These are phyloP conservation scores for Diplodia mutila DNA, from an alignment of 2,329 filamentous ascomycete genomes.

Conservation along the genomic window DNA sequence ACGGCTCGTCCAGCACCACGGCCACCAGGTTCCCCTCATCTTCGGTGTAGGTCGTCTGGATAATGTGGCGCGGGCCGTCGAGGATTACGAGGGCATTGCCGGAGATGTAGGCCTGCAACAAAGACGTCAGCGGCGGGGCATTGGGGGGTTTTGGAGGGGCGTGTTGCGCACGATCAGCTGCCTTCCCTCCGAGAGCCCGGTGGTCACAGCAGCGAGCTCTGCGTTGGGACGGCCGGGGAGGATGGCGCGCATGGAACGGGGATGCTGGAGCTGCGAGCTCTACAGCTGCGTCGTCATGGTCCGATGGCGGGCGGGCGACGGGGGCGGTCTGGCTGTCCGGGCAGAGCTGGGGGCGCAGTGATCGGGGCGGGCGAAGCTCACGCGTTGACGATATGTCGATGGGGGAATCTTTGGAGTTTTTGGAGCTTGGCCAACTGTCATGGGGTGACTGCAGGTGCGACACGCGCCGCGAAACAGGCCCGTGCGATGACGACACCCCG, in stretches of 20 bases:
- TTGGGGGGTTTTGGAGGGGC: not conserved
- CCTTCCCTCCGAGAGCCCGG: slow-evolving; percentile 71
- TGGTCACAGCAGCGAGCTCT: slow-evolving; percentile 76
- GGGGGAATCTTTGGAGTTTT: not conserved
- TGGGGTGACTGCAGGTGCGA: slow-evolving; percentile 18
- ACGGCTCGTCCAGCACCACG: slow-evolving; percentile 77
- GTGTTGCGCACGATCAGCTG: slow-evolving; percentile 68
- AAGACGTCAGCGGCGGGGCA: slow-evolving; percentile 23
- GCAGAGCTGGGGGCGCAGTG: not conserved
- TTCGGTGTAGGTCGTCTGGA: slow-evolving; percentile 92
- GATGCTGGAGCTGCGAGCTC: slow-evolving; percentile 18
- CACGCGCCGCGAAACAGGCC: slow-evolving; percentile 1
- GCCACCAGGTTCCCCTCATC: slow-evolving; percentile 70
- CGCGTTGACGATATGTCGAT: slow-evolving; percentile 1
- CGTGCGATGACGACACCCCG: slow-evolving; percentile 20
- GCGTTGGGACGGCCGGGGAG: slow-evolving; percentile 78
- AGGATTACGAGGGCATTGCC: slow-evolving; percentile 87
- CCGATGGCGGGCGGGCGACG: not conserved
- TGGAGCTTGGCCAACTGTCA: slow-evolving; percentile 14
- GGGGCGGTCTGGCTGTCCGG: not conserved
- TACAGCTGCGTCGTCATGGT: slow-evolving; percentile 25
- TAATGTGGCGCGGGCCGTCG: slow-evolving; percentile 63
- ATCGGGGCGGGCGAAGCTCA: not conserved
- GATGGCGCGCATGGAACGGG: slow-evolving; percentile 69
- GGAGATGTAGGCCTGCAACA: slow-evolving; percentile 77